Percentiles rank a stretch among this genome's conserved stretches.
These are phyloP conservation scores for Curvularia hawaiiensis DNA, from an alignment of 2,329 filamentous ascomycete species.

Conservation along the genomic window DNA sequence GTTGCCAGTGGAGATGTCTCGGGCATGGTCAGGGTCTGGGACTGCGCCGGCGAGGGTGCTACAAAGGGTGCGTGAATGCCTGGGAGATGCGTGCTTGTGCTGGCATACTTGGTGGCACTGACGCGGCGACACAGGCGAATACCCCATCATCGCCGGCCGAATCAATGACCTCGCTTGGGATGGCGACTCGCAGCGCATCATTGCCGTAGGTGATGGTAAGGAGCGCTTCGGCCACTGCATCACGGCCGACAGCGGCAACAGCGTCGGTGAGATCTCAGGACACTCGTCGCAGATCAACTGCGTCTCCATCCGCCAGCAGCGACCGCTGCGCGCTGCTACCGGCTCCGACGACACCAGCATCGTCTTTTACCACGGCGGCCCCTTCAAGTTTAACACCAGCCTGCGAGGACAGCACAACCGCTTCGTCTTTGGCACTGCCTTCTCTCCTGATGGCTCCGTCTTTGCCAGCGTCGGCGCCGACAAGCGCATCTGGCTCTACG, in stretches of 20 bases:
- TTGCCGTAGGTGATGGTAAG: constrained; percentile 93
- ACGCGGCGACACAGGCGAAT: constrained; percentile 69
- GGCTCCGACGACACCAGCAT: constrained; percentile 88
- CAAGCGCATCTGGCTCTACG: constrained; percentile 89
- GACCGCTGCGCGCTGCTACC: constrained; percentile 89
- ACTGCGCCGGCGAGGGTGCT: constrained; percentile 80
- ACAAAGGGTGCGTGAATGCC: constrained; percentile 66
- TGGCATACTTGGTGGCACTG: constrained; percentile 31
- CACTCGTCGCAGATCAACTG: constrained; percentile 91
- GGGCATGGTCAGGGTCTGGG: constrained; percentile 90
- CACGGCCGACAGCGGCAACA: constrained; percentile 89
- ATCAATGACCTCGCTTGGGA: constrained; percentile 99
- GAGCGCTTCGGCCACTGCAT: constrained; percentile 94
- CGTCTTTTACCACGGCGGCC: constrained; percentile 91
- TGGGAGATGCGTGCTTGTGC: neutral
- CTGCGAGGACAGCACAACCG: constrained; percentile 79
- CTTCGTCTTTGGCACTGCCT: constrained; percentile 86
- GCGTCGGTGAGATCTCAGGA: constrained; percentile 89
- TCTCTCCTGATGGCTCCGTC: constrained; percentile 82
- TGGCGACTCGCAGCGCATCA: constrained; percentile 93
- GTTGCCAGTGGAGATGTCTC: constrained; percentile 88
- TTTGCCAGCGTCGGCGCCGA: constrained; percentile 94
- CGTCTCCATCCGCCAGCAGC: constrained; percentile 85
- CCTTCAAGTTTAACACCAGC: constrained; percentile 95
- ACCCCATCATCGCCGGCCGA: constrained; percentile 88